phyloP scores from a whole-genome alignment of 2,329 filamentous ascomycete genomes.

The Daldinia sp. region DNA sequence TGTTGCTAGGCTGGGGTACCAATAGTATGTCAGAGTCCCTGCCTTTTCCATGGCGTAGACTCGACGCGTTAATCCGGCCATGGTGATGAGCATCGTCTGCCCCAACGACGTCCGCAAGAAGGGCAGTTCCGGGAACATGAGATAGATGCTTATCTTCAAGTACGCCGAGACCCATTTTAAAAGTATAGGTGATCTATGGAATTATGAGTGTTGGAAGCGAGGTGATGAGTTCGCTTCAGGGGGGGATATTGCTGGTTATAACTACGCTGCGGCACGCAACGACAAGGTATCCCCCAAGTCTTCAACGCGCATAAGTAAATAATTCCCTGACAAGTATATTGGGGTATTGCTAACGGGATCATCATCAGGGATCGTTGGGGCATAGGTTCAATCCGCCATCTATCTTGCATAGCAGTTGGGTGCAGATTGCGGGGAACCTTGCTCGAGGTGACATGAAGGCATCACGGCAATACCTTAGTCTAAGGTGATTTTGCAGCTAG shows the following conservation, averaged over 20 bases:
- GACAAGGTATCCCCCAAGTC: conserved; percentile 23
- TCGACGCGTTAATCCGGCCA: conserved; percentile 44
- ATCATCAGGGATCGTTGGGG: conserved; percentile 16
- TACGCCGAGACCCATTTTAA: conserved; percentile 49
- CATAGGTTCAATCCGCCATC: conserved; percentile 7
- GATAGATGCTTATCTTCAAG: conserved; percentile 48
- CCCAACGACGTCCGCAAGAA: conserved; percentile 45
- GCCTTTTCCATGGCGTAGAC: conserved; percentile 43
- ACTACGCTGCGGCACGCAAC: not conserved
- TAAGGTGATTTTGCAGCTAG: conserved; percentile 16
- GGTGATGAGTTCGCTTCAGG: not conserved
- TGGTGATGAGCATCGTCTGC: conserved; percentile 49
- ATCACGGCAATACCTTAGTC: conserved; percentile 37
- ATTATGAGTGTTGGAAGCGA: not conserved
- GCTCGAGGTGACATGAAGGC: conserved; percentile 29
- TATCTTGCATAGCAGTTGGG: conserved; percentile 19
- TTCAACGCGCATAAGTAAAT: not conserved
- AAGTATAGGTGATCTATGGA: not conserved
- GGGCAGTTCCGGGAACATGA: conserved; percentile 50
- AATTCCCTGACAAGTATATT: conserved; percentile 8
- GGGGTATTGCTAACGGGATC: conserved; percentile 15
- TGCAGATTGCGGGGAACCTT: conserved; percentile 41
- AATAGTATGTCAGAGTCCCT: conserved; percentile 56
- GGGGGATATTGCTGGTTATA: conserved; percentile 23
- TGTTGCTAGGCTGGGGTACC: conserved; percentile 59